Base-by-base conservation (phyloP, 2,329 filamentous ascomycete species). In the Ploettnerulaceae sp. region DNA sequence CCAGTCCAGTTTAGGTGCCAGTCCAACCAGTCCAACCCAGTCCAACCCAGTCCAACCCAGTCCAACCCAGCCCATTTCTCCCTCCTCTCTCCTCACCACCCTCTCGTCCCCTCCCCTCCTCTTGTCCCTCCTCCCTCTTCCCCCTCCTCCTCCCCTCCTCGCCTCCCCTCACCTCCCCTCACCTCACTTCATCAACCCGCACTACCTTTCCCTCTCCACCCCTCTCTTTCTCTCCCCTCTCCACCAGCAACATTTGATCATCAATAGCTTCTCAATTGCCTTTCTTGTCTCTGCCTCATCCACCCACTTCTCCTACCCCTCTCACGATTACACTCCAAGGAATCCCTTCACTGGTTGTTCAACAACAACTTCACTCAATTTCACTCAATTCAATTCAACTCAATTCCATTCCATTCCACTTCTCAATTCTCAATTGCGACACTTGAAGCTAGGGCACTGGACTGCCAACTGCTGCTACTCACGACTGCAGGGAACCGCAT, bases 401-500 rank as follows among this genome's bases (percentile, higher is more conserved):
- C 25, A 15, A 20, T 14, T 6, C 6, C 37, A 43, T 33, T 18
- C 25, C n/a, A 15, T 20, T 48, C 26, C 29, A 40, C 26, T 40
- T 29, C 40, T 24, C 36, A 9, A 7, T 34, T 32, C 45, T 37
- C 48, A 51, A 53, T 53, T 53, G 48, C 43, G 47, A 55, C 46
- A 43, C 21, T n/a, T 24, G 38, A 39, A 51, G 47, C 48, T 44
- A 36, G 28, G 39, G 37, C 37, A 18, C 28, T 17, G 20, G 18
- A n/a, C n/a, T n/a, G n/a, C n/a, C n/a, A n/a, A n/a, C n/a, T 25
- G 31, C 37, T 48, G 28, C 43, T 47, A 39, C 34, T 46, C 40
- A 51, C 54, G 37, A 55, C 54, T 57, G 54, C 51, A 50, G 25
- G 17, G 36, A 51, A 37, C 57, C 52, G 57, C 40, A 47, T 52